Base-by-base conservation (phyloP, 1,284 basidiomycete species). In the Coniferiporia weirii region DNA sequence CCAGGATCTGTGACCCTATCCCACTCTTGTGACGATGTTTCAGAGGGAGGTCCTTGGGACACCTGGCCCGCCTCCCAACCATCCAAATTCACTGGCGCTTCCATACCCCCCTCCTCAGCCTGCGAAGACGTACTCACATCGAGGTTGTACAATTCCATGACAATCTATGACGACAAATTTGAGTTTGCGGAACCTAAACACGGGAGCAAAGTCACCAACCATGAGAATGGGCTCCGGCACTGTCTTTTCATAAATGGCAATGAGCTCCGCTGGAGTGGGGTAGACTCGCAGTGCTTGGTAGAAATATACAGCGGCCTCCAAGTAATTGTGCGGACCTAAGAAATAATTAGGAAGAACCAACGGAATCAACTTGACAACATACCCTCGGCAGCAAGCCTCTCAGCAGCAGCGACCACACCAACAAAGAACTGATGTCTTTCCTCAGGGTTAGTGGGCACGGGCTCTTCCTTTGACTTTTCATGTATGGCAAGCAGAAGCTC, bases 201-300 rank as follows among this genome's bases (percentile, higher is more conserved):
- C 2, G 34, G n/a, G 57, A 54, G 34, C 53, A 54, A 63, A 55
- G 52, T 27, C 4, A 64, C 77, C 52, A 63, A 87, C 89, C 73
- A 91, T 88, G 76, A 97, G 95, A 61, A 98, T 82, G 51, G 89
- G 84, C 57, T 85, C 82, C 10, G 93, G 92, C 49, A 96, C 85
- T 48, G 94, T 95, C 76, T 92, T 91, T 75, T 98, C 87, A 72
- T 97, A 97, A 68, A 98, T 93, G 71, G 87, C 82, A 66, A 96
- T 87, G 64, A 98, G 83, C 72, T 98, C 95, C 48, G 94, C 84
- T 9, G 94, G 93, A 52, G 89, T 84, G 59, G 95, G 96, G 77
- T 98, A 99, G 49, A 97, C 95, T 61, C 92, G 85, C 63, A 98
- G 83, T 4, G 94, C 96, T 61, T 91, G 85, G 82, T 89, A 98